Percentiles rank a stretch among this genome's conserved stretches.
phyloP scores from a whole-genome alignment of 2,329 filamentous ascomycete genomes.

The Leptographium galeiforme region DNA sequence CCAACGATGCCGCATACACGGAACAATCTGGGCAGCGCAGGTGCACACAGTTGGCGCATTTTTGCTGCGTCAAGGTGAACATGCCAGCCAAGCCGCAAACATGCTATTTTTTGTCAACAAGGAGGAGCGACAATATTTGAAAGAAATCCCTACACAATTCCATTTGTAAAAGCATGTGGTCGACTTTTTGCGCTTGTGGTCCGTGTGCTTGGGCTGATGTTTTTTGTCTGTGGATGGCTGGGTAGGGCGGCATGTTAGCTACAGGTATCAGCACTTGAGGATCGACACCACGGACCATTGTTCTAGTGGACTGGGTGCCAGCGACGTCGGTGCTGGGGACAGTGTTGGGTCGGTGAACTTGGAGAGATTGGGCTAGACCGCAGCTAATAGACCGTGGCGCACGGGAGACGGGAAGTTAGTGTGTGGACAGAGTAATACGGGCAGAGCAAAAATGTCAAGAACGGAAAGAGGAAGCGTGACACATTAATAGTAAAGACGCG shows the following conservation, averaged over 20 bases:
- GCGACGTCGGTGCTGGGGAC: not conserved
- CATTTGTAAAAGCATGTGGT: slow-evolving; percentile 2
- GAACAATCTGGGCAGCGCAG: slow-evolving; percentile 9
- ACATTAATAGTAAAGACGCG: too few relatives aligned
- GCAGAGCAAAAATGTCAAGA: not conserved
- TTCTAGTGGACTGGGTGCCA: not conserved
- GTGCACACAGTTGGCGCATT: slow-evolving; percentile 11
- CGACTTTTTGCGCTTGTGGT: not conserved
- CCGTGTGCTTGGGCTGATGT: not conserved
- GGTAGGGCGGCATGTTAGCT: not conserved
- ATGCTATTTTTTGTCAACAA: slow-evolving; percentile 5
- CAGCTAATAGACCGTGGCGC: too few relatives aligned
- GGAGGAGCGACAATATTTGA: not conserved
- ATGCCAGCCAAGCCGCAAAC: slow-evolving; percentile 8
- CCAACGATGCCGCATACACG: slow-evolving; percentile 1
- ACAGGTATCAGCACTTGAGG: not conserved
- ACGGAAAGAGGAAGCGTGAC: too few relatives aligned
- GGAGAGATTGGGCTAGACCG: too few relatives aligned
- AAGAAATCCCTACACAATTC: slow-evolving; percentile 5
- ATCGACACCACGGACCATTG: not conserved
- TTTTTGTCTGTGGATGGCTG: not conserved
- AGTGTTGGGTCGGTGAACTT: too few relatives aligned
- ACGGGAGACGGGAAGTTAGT: not conserved
- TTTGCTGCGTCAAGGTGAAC: slow-evolving; percentile 6
- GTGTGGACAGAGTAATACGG: not conserved